These are phyloP conservation scores for Nemania diffusa DNA, from an alignment of 2,329 filamentous ascomycete species.

Conservation along the genomic window DNA sequence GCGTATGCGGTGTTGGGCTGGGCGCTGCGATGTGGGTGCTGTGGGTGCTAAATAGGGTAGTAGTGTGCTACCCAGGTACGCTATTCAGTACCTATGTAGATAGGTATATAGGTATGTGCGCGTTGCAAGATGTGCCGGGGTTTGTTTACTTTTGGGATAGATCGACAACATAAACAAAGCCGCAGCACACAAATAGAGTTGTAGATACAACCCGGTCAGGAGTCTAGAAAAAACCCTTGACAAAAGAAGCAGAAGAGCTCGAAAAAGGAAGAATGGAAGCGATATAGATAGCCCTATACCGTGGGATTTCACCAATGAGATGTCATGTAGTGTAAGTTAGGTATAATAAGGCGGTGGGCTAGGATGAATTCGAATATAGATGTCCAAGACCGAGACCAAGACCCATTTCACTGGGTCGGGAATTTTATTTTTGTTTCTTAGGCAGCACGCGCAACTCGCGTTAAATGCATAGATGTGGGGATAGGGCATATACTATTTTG, in stretches of 20 bases:
- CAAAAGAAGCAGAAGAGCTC: constrained; percentile 16
- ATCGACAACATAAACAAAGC: constrained; percentile 32
- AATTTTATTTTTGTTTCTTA: constrained; percentile 21
- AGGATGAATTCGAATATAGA: constrained; percentile 20
- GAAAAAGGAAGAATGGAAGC: constrained; percentile 23
- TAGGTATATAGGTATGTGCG: not conserved
- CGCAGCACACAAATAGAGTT: constrained; percentile 5
- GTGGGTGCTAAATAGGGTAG: not conserved
- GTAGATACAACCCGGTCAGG: constrained; percentile 1
- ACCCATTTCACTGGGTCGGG: constrained; percentile 15
- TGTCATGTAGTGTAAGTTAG: constrained; percentile 13
- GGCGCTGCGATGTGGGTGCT: constrained; percentile 12
- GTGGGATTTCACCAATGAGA: constrained; percentile 27
- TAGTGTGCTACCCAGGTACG: not conserved
- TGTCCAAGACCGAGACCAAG: constrained; percentile 15
- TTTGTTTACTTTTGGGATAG: constrained; percentile 37
- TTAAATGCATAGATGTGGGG: constrained; percentile 29
- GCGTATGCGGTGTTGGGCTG: constrained; percentile 31
- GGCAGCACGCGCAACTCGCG: constrained; percentile 27
- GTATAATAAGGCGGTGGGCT: constrained; percentile 30
- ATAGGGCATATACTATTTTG: not conserved
- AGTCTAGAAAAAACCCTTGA: not conserved
- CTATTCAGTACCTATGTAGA: not conserved
- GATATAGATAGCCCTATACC: constrained; percentile 28
- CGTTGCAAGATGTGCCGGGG: constrained; percentile 21